These are phyloP conservation scores for Tetragonia tetragonoides DNA, from an alignment of 148 eudicot genomes.

Conservation along the genomic window DNA sequence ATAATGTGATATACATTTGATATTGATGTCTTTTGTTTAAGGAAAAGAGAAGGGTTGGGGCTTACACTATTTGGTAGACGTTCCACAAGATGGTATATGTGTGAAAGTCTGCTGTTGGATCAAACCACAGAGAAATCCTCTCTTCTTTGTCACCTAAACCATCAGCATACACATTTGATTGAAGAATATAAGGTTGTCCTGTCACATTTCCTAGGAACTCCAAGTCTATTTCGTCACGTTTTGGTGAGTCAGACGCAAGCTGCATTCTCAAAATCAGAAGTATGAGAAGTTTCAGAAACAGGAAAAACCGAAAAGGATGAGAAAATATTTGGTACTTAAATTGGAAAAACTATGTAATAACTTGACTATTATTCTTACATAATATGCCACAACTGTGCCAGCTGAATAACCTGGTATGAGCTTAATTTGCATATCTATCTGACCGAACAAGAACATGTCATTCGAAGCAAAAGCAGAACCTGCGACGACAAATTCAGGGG, in stretches of 20 bases:
- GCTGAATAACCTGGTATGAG: slow-evolving; percentile 72
- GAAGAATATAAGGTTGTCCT: slow-evolving; percentile 67
- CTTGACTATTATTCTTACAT: slow-evolving; percentile 42
- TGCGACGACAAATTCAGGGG: background rate
- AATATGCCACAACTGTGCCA: slow-evolving; percentile 82
- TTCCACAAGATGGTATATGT: slow-evolving; percentile 88
- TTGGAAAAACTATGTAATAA: background rate
- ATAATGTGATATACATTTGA: background rate
- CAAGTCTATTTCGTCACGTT: slow-evolving; percentile 69
- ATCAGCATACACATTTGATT: slow-evolving; percentile 71
- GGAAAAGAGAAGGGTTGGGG: background rate
- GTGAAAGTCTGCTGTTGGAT: slow-evolving; percentile 77
- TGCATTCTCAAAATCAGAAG: slow-evolving; percentile 22
- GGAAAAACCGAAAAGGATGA: background rate
- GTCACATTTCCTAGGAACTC: slow-evolving; percentile 72
- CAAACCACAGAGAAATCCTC: slow-evolving; percentile 76
- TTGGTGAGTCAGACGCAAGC: slow-evolving; percentile 68
- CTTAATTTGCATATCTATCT: slow-evolving; percentile 84
- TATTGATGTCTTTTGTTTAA: background rate
- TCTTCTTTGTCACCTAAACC: slow-evolving; percentile 74
- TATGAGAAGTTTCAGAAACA: background rate
- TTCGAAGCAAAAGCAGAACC: slow-evolving; percentile 82
- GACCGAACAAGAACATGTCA: slow-evolving; percentile 74
- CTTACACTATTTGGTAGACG: slow-evolving; percentile 81
- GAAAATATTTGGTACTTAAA: too few relatives aligned